Base-by-base conservation (phyloP, 331 rosid species). In the Prunus yedoensis region DNA sequence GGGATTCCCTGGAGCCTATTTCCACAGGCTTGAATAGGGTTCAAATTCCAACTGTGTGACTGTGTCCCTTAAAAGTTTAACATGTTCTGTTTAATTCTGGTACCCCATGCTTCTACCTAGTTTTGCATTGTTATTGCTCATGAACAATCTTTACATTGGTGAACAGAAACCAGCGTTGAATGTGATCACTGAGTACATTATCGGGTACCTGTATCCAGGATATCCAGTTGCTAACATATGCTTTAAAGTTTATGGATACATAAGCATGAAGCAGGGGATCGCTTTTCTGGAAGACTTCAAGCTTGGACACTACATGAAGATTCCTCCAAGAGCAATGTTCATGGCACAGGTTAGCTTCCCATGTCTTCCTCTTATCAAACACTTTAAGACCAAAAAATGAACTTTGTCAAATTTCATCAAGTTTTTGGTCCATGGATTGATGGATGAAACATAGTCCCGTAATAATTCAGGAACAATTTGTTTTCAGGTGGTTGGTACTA, bases 231-330 rank as follows among this genome's bases (percentile, higher is more conserved):
- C 96, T 17, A 88, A 82, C 76, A 87, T 92, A 72, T 80, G 88
- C 81, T 92, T 92, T 70, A 92, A 90, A 86, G 94, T 90, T 8
- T 87, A 87, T 73, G 97, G 97, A 46, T 80, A 84, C 62, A 82
- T 83, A 57, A 92, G 97, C 61, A 85, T 88, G 94, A 87, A 85
- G 65, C 96, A 92, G 60, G 96, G 78, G 0, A 83, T 92, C 69
- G 71, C 85, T 60, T 92, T 92, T 69, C 70, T 92, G 50, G 87
- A 90, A 88, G 97, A 90, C 83, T 92, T 92, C 70, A 92, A 92
- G 81, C 96, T 92, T 58, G 97, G 97, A 56, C 97, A 92, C 81
- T 90, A 92, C 85, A 92, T 92, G 97, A 92, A 92, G 83, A 90
- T 92, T 82, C 94, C 97, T 73, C 97, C 97, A 0, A 86, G 84